Evolutionary conservation across 2,329 filamentous ascomycete species (phyloP).

Genomic region (Botrytis medusae): DNA sequence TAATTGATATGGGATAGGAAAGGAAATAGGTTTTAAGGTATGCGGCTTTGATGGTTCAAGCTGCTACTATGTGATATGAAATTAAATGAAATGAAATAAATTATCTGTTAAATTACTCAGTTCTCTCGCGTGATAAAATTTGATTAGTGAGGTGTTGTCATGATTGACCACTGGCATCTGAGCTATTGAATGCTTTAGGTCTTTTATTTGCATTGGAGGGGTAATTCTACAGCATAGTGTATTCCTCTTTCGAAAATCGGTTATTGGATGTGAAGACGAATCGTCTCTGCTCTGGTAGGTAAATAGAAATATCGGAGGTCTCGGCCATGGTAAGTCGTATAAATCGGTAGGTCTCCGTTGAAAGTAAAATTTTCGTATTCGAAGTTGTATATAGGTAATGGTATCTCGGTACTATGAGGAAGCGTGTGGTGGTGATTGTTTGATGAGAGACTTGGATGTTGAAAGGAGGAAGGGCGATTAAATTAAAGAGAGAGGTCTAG

Average conservation of each 20-base stretch:
- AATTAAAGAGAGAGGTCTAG: no score
- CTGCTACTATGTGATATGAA: conserved; percentile 2
- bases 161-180: neutral
- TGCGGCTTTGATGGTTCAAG: neutral
- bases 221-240: neutral
- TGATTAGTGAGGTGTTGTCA: neutral
- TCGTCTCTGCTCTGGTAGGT: neutral
- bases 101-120: neutral
- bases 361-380: neutral
- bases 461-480: no score
- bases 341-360: neutral
- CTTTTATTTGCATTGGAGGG: neutral
- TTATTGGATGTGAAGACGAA: no score
- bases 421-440: neutral
- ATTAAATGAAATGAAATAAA: neutral
- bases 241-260: no score
- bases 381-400: neutral
- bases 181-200: neutral
- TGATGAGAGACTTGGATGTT: neutral
- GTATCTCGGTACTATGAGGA: neutral
- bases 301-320: neutral
- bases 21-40: neutral
- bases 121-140: neutral
- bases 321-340: neutral
- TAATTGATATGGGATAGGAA: neutral